Evolutionary conservation across 2,329 filamentous ascomycete genomes (phyloP).

Genomic region (Ophiostoma sp.): DNA sequence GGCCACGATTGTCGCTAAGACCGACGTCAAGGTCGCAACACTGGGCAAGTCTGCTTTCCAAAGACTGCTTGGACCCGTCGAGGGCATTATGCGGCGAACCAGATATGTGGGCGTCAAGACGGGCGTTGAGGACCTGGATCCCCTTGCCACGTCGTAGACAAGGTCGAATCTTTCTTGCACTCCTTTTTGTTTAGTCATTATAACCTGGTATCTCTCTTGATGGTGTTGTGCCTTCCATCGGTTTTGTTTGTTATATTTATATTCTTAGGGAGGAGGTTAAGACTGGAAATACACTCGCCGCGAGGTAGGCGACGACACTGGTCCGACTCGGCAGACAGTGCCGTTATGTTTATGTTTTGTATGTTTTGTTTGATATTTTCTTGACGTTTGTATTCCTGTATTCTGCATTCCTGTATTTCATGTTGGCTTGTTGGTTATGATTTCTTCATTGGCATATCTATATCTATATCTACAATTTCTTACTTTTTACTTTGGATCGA

Average conservation of each 20-base stretch:
- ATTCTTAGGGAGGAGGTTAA: neutral
- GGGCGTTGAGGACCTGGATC: constrained; percentile 63
- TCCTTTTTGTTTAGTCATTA: neutral
- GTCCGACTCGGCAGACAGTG: neutral
- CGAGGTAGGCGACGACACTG: constrained; percentile 1
- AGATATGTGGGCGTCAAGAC: constrained; percentile 56
- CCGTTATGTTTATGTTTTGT: constrained; percentile 5
- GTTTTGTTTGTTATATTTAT: neutral
- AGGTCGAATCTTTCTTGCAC: neutral
- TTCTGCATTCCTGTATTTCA: neutral
- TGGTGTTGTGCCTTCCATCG: neutral
- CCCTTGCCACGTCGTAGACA: constrained; percentile 43
- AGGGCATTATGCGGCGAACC: constrained; percentile 86
- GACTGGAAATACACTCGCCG: constrained; percentile 9
- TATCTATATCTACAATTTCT: constrained; percentile 1
- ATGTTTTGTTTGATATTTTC: neutral
- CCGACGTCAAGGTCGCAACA: constrained; percentile 87
- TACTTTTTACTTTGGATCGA: neutral
- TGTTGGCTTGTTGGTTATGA: neutral
- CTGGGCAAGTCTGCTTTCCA: constrained; percentile 94
- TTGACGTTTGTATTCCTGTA: neutral
- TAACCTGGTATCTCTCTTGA: neutral
- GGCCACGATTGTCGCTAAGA: constrained; percentile 76
- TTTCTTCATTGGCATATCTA: neutral
- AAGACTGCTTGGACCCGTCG: constrained; percentile 82